Base-by-base conservation (phyloP, 129 eudicot species). In the Arctium lappa region DNA sequence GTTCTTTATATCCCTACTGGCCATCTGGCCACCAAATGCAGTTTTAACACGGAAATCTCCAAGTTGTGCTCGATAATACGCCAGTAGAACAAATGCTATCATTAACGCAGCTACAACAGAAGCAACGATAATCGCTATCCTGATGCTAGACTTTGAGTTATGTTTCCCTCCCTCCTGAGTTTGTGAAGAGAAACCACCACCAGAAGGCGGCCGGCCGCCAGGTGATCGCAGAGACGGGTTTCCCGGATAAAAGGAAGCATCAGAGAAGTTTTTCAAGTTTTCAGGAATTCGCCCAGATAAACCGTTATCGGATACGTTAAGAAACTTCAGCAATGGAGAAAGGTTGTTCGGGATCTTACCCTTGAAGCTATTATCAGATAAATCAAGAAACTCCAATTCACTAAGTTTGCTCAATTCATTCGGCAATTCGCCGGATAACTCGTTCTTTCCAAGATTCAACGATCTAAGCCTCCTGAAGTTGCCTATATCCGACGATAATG, bases 101-200 rank as follows among this genome's bases (percentile, higher is more conserved):
- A 96, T 90, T 65, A 89, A 70, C 16, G 88, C 91, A 72, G 99
- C 98, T 81, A 91, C 97, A 83, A 93, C 90, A 16, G 91, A 93
- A 44, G 94, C 95, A 85, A 91, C 92, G 74, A 96, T 91, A 18
- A 93, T 90, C 6, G 97, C 99, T 48, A 96, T 82, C 82, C 78
- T 87, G 75, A 88, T 85, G 78, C 75, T 93, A 48, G 95, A 82
- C 82, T 87, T 93, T 48, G 93, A 90, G 73, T 81, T 37, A 33
- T 86, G 94, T 75, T 83, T 76, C 13, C 69, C 81, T 2, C 48
- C 50, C 18, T 65, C 76, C 22, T 29, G 71, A 32, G 85, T 18
- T 53, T 53, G 60, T 62, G 80, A 71, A 50, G 93, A 80, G 48
- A 69, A 72, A 76, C 79, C 56, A 30, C 75, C 84, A 34, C 10